Base-by-base conservation (phyloP, 371 early-diverging fungal species). In the Mucor saturninus region DNA sequence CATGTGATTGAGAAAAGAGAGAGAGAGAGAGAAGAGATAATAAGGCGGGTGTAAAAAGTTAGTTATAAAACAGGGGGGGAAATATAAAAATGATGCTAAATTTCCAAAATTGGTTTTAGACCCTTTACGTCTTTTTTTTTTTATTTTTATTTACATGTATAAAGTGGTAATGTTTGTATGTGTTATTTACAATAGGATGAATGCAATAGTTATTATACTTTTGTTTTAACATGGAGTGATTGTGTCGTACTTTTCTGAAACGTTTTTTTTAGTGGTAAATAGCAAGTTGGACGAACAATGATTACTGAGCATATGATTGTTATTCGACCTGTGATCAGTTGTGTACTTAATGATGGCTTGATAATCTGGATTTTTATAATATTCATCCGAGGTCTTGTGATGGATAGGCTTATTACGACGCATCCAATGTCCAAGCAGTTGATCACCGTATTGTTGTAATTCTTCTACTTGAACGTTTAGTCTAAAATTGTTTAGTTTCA, bases 361-460 rank as follows among this genome's bases (percentile, higher is more conserved):
- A 32, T 40, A 52, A 7, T 51, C 43, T 53, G 52, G 31, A 30
- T 50, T 51, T 21, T 51, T 52, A n/a, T 60, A 52, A 4, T 37
- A 48, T 37, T 37, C 39, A 26, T 38, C 30, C 15, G 15, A 31
- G n/a, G 14, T 32, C 39, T 28, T 42, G 13, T 14, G 29, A 0
- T 28, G 11, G 2, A 29, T 14, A 32, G 10, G 50, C 50, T 35
- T 51, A 42, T 56, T 30, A 35, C 11, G 45, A 31, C 46, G 53
- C 31, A 61, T 78, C 72, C 85, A 85, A 64, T 86, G 88, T 68
- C 77, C 62, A 54, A 90, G 77, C 68, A 91, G 65, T 59, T 86
- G 85, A 65, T 89, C 80, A 26, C 89, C 92, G 42, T 93, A 92
- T 56, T 86, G 79, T 73, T 97, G 95, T 28, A 97, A 77, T 58